A percentile compares a stretch with the other conserved stretches of the same genome.
Conservation (phyloP, 768 basidiomycete species). For the Thelephora aurantiotincta region DNA sequence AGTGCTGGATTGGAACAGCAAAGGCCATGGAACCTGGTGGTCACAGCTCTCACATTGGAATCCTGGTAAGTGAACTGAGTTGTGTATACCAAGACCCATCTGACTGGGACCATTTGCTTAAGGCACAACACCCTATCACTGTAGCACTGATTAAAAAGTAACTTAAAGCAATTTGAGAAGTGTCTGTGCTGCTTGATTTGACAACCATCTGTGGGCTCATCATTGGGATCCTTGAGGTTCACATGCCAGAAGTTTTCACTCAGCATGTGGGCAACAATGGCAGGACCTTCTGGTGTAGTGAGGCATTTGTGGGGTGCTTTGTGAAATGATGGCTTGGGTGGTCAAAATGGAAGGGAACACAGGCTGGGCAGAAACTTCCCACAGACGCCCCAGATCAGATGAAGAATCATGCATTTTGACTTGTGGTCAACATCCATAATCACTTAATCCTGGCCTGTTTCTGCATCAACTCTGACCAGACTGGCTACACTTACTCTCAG, state of each 20-base stretch:
- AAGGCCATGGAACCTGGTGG: too few species aligned
- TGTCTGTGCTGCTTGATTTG: too few species aligned
- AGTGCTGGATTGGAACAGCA: too few species aligned
- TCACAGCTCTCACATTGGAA: too few species aligned
- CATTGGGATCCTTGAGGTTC: conserved; percentile 13
- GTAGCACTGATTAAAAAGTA: too few species aligned
- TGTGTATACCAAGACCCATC: too few species aligned
- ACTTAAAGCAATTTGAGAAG: too few species aligned
- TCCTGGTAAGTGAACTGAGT: too few species aligned
- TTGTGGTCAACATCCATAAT: conserved; percentile 15
- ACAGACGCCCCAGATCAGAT: conserved; percentile 13
- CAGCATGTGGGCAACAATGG: conserved; percentile 7
- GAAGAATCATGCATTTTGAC: conserved; percentile 9
- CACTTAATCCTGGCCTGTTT: conserved; percentile 15
- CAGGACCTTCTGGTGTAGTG: conserved; percentile 18
- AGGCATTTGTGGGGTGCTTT: conserved; percentile 14
- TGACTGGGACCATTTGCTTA: too few species aligned
- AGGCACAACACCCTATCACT: too few species aligned
- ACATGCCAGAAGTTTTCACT: conserved; percentile 15
- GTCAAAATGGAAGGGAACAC: conserved; percentile 15
- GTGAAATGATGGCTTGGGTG: conserved; percentile 13
- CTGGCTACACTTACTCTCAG: conserved; percentile 15
- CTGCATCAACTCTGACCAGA: conserved; percentile 24
- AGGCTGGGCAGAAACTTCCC: conserved; percentile 23
- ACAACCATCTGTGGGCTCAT: conserved; percentile 17